phyloP scores from a whole-genome alignment of 2,329 filamentous ascomycete genomes.

The Beauveria sp. region DNA sequence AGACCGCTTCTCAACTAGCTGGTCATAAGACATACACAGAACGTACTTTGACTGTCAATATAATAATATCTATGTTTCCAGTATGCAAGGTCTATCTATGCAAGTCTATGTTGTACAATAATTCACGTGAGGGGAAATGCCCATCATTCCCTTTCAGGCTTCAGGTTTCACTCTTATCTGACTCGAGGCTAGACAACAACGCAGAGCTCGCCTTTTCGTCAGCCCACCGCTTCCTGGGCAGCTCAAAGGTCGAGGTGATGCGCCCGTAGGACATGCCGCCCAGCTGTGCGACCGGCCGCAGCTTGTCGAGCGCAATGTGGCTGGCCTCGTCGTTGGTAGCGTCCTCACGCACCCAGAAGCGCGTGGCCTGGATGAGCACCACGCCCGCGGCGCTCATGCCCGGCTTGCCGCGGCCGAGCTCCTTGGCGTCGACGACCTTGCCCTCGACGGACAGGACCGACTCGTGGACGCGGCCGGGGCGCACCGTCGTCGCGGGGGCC shows the following conservation, averaged over 20 bases:
- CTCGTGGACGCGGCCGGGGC: slow-evolving; percentile 20
- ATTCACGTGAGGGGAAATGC: neutral
- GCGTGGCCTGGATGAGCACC: slow-evolving; percentile 21
- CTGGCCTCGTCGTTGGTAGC: slow-evolving; percentile 18
- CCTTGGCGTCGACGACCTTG: slow-evolving; percentile 22
- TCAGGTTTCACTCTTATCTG: neutral
- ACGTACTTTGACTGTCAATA: neutral
- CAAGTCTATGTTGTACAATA: neutral
- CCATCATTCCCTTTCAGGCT: neutral
- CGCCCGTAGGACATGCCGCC: slow-evolving; percentile 21
- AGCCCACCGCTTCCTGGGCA: slow-evolving; percentile 19
- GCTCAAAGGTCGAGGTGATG: slow-evolving; percentile 19
- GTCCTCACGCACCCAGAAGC: slow-evolving; percentile 24
- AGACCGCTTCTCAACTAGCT: neutral
- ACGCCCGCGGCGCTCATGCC: slow-evolving; percentile 19
- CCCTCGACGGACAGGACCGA: slow-evolving; percentile 22
- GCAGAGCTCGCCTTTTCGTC: slow-evolving; percentile 17
- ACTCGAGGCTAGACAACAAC: slow-evolving; percentile 13
- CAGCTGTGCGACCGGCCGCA: slow-evolving; percentile 19
- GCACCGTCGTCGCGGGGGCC: slow-evolving; percentile 18
- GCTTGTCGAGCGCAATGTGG: slow-evolving; percentile 18
- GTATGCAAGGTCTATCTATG: neutral
- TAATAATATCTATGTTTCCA: neutral
- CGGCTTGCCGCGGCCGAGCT: slow-evolving; percentile 17
- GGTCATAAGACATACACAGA: neutral